Evolutionary conservation across 371 early-diverging fungal species (phyloP), one percentile per base, ranked within the genome.

Genomic region (Mucor indicus): DNA sequence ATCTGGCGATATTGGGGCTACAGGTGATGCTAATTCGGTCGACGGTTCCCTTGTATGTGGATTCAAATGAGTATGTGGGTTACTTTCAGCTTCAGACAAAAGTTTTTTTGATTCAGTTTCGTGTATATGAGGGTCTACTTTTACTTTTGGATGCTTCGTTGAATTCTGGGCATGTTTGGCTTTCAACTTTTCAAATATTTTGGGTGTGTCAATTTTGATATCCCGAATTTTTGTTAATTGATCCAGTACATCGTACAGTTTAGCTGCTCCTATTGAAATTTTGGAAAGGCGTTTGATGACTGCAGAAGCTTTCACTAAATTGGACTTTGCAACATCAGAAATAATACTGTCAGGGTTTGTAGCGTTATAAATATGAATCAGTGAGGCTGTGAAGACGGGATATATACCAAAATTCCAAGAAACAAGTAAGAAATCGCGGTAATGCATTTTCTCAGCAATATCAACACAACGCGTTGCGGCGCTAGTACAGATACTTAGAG

Each of bases 401-500:
- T 75, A 67, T 12, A 72, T 19, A 35, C 64, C 30, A 38, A 64
- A 59, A n/a, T 20, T 57, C 47, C 72, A 59, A 2, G 57, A 53
- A 2, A 60, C 45, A 8, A 63, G 40, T 11, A 57, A 25, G 6
- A 62, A 47, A 13, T 62, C 62, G 4, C 50, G 39, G 9, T 53
- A 57, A 7, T 57, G 33, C 71, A 73, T 53, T n/a, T 29, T 46
- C 22, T 55, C 51, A 9, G 52, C 32, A 4, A 64, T 21, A 10
- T 55, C 60, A 4, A 60, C 36, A 5, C 55, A 51, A 7, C 55
- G 43, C 8, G 32, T 76, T 0, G 77, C 79, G 1, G 79, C 75
- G 9, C 56, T 57, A 0, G 77, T 76, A 37, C 79, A 79, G 20
- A 74, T 76, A 9, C 49, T 53, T 13, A 74, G 45, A 0, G 62